These are phyloP conservation scores for Prunus mira DNA, from an alignment of 306 rosid genomes.

Conservation along the genomic window DNA sequence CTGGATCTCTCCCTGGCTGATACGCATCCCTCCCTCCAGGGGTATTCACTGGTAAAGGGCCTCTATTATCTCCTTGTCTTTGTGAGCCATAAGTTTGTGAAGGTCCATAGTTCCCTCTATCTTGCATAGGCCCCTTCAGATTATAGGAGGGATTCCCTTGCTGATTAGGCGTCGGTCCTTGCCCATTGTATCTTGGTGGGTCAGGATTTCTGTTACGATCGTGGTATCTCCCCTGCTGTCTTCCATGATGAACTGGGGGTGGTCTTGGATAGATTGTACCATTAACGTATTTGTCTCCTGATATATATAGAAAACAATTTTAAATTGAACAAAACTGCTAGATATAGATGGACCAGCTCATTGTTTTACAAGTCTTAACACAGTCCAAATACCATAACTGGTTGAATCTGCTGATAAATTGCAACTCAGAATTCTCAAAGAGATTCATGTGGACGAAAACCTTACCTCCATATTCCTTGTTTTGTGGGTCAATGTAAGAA, in stretches of 20 bases:
- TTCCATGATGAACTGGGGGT: constrained; percentile 73
- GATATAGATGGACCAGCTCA: not conserved
- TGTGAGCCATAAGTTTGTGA: constrained; percentile 44
- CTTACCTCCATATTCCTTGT: constrained; percentile 91
- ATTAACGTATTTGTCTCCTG: constrained; percentile 83
- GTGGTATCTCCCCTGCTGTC: constrained; percentile 39
- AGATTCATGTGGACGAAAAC: not conserved
- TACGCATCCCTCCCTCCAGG: constrained; percentile 40
- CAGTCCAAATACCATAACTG: not conserved
- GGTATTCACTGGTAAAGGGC: constrained; percentile 31
- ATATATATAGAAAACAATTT: constrained; percentile 16
- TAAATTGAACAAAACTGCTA: not conserved
- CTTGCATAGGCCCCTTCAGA: constrained; percentile 40
- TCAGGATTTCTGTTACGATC: constrained; percentile 44
- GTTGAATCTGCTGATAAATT: not conserved
- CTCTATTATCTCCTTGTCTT: constrained; percentile 51
- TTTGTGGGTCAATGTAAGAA: constrained; percentile 70
- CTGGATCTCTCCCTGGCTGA: constrained; percentile 26
- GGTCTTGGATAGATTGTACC: constrained; percentile 85
- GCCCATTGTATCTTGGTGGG: constrained; percentile 36
- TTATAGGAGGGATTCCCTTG: constrained; percentile 43
- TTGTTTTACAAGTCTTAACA: not conserved
- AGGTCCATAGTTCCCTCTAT: constrained; percentile 52
- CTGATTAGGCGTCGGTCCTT: constrained; percentile 31
- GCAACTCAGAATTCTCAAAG: not conserved